These are phyloP conservation scores for Chalciporus sphaerocephalus DNA, from an alignment of 768 basidiomycete genomes.

Conservation along the genomic window DNA sequence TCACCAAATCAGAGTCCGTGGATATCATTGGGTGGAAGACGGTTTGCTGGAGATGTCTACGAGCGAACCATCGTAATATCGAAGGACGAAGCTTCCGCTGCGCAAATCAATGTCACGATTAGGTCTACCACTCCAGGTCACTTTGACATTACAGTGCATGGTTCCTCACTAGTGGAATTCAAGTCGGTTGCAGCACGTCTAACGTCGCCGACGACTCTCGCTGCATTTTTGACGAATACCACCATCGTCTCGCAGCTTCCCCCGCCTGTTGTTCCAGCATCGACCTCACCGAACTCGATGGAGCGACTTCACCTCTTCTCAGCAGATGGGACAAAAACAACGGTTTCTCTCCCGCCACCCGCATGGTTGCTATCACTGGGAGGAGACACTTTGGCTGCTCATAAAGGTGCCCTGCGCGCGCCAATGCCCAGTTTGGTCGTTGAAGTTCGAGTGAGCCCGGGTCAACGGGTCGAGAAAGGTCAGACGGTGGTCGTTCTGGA, in stretches of 20 bases:
- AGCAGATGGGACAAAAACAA: slow-evolving; percentile 53
- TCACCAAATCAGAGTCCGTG: slow-evolving; percentile 51
- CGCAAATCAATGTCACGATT: slow-evolving; percentile 38
- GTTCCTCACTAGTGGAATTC: slow-evolving; percentile 35
- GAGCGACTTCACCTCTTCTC: slow-evolving; percentile 77
- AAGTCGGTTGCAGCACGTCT: slow-evolving; percentile 53
- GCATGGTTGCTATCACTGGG: slow-evolving; percentile 66
- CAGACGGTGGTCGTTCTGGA: slow-evolving; percentile 82
- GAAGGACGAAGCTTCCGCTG: slow-evolving; percentile 44
- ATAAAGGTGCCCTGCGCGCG: slow-evolving; percentile 65
- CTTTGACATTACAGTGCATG: slow-evolving; percentile 52
- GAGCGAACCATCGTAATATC: slow-evolving; percentile 61
- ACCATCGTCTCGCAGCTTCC: slow-evolving; percentile 74
- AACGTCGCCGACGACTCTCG: slow-evolving; percentile 50
- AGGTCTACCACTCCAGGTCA: slow-evolving; percentile 39
- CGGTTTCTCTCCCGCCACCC: slow-evolving; percentile 63
- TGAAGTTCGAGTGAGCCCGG: slow-evolving; percentile 74
- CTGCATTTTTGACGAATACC: slow-evolving; percentile 46
- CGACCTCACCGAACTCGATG: slow-evolving; percentile 51
- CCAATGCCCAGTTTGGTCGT: slow-evolving; percentile 96
- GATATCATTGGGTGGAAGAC: slow-evolving; percentile 62
- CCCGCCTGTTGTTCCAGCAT: slow-evolving; percentile 48
- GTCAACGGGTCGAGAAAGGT: slow-evolving; percentile 75
- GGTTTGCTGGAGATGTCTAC: slow-evolving; percentile 73
- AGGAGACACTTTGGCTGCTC: slow-evolving; percentile 50